Evolutionary conservation across 345 rosid genomes (phyloP).

Genomic region (Citrus glauca): DNA sequence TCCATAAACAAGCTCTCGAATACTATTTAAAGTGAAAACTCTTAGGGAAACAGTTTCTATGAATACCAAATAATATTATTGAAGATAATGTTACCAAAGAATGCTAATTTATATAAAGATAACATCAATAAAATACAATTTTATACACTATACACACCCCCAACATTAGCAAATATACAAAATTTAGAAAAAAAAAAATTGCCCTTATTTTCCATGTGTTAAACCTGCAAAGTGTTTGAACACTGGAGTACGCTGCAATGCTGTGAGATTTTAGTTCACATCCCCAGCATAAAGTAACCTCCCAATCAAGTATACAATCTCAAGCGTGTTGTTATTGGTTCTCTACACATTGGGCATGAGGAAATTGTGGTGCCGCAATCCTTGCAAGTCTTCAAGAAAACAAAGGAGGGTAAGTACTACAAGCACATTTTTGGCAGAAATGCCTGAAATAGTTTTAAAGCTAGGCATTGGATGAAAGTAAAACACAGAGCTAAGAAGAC

Average conservation of each 20-base stretch:
- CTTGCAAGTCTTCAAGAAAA: conserved; percentile 67
- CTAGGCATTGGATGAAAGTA: background rate
- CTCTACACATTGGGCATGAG: conserved; percentile 76
- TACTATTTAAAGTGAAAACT: no score
- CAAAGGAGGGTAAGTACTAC: background rate
- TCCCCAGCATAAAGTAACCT: background rate
- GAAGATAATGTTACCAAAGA: background rate
- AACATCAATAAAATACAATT: background rate
- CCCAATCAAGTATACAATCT: conserved; percentile 48
- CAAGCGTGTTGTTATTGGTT: conserved; percentile 66
- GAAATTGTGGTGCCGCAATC: conserved; percentile 58
- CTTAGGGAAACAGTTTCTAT: background rate
- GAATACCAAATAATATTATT: background rate
- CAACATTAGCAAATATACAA: background rate
- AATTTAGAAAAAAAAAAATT: background rate
- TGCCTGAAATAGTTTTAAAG: background rate
- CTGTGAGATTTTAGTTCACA: background rate
- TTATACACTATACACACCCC: background rate
- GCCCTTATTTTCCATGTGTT: background rate
- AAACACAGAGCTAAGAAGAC: background rate
- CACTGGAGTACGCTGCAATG: no score
- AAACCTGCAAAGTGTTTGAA: background rate
- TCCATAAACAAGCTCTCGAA: background rate
- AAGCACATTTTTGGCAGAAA: background rate
- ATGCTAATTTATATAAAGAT: background rate